Percentiles rank a stretch among this genome's conserved stretches.
These are phyloP conservation scores for Bathelium albidoporum DNA, from an alignment of 495 filamentous ascomycete genomes.

Conservation along the genomic window DNA sequence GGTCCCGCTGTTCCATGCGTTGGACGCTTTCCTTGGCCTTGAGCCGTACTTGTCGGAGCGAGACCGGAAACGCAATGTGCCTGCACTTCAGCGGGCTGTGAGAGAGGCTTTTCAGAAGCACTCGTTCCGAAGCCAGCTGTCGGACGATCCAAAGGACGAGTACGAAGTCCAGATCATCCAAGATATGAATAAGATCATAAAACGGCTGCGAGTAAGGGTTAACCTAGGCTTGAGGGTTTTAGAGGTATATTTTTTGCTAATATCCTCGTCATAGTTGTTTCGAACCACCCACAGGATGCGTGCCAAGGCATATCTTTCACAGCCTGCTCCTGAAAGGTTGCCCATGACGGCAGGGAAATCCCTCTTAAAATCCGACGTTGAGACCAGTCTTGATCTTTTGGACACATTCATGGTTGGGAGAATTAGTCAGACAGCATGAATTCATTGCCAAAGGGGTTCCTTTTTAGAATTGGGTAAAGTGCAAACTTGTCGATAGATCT, in stretches of 20 bases:
- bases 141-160: neutral
- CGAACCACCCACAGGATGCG: neutral
- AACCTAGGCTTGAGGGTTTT: neutral
- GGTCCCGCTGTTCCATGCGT: conserved; percentile 32
- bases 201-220: neutral
- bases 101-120: neutral
- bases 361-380: conserved; percentile 2
- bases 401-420: conserved; percentile 1
- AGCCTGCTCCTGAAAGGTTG: neutral
- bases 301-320: neutral
- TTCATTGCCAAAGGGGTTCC: neutral
- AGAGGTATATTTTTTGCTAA: neutral
- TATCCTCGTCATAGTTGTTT: neutral
- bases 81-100: neutral
- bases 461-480: neutral
- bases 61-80: neutral
- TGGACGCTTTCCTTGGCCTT: conserved; percentile 37
- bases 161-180: neutral
- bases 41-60: conserved; percentile 28
- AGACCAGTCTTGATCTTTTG: neutral
- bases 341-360: neutral
- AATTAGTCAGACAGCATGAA: neutral
- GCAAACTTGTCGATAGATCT: neutral
- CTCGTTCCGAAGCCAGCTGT: neutral
- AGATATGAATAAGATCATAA: neutral